phyloP scores from a whole-genome alignment of 2,329 filamentous ascomycete genomes.

The Venturia oleaginea region DNA sequence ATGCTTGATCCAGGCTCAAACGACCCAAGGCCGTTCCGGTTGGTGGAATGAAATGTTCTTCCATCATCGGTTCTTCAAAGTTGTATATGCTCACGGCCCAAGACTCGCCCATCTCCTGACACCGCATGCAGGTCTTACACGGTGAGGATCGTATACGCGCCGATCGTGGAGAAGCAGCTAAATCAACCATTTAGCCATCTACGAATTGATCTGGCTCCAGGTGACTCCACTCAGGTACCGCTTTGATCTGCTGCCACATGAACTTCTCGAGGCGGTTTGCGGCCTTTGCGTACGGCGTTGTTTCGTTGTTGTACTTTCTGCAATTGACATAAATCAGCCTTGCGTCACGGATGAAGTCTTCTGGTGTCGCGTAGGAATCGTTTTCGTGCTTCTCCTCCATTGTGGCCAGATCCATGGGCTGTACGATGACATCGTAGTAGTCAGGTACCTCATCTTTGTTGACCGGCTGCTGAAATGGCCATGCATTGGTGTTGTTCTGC shows the following conservation, averaged over 20 bases:
- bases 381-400: slow-evolving; percentile 96
- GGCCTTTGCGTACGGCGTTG: slow-evolving; percentile 86
- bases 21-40: too few relatives aligned
- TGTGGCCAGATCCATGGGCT: slow-evolving; percentile 91
- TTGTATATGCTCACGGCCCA: background rate
- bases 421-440: slow-evolving; percentile 96
- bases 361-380: slow-evolving; percentile 81
- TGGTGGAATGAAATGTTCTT: background rate
- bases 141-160: background rate
- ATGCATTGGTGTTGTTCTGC: slow-evolving; percentile 85
- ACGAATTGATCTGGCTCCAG: slow-evolving; percentile 24
- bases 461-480: slow-evolving; percentile 91
- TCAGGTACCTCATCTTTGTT: slow-evolving; percentile 96
- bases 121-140: background rate
- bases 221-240: slow-evolving; percentile 74
- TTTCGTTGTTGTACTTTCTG: slow-evolving; percentile 92
- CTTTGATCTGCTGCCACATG: slow-evolving; percentile 89
- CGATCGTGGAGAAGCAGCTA: background rate
- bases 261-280: slow-evolving; percentile 89
- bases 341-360: slow-evolving; percentile 86
- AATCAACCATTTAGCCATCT: background rate
- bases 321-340: slow-evolving; percentile 91
- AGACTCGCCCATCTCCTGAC: background rate
- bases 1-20: background rate
- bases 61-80: background rate